These are phyloP conservation scores for Coemansia sp. DNA, from an alignment of 192 early-diverging fungal genomes.

Conservation along the genomic window DNA sequence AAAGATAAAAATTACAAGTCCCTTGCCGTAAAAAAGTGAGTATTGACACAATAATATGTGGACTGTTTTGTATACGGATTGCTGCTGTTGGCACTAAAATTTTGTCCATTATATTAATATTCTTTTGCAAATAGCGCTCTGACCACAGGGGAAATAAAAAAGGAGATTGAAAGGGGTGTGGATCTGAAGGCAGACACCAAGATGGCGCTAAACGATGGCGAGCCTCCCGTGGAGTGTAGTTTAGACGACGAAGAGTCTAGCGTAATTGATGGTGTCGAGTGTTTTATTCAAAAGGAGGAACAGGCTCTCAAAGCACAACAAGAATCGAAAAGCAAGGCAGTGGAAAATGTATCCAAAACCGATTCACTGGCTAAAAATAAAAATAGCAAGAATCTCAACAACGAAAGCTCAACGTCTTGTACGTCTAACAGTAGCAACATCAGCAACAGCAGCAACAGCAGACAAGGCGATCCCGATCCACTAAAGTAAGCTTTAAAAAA, in stretches of 20 bases:
- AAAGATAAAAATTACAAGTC: neutral
- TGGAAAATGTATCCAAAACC: too few species aligned
- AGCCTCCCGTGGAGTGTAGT: neutral
- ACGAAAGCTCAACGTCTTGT: too few species aligned
- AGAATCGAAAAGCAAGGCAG: neutral
- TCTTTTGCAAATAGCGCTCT: neutral
- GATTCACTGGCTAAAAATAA: too few species aligned
- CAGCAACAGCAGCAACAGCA: too few species aligned
- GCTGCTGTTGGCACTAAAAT: too few species aligned
- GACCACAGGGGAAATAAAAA: neutral
- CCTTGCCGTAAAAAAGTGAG: constrained; percentile 26
- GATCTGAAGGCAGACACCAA: neutral
- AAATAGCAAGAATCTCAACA: too few species aligned
- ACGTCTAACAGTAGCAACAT: too few species aligned
- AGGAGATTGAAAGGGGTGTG: neutral
- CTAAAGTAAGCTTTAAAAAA: neutral
- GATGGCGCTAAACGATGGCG: neutral
- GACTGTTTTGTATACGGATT: too few species aligned
- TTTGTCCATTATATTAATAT: too few species aligned
- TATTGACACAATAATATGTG: too few species aligned
- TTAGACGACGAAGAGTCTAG: constrained; percentile 1
- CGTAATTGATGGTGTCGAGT: neutral
- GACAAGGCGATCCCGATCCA: too few species aligned
- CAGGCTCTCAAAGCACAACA: neutral
- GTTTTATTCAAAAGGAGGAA: constrained; percentile 5